These are phyloP conservation scores for Clavariopsis aquatica DNA, from an alignment of 495 filamentous ascomycete genomes.

Conservation along the genomic window DNA sequence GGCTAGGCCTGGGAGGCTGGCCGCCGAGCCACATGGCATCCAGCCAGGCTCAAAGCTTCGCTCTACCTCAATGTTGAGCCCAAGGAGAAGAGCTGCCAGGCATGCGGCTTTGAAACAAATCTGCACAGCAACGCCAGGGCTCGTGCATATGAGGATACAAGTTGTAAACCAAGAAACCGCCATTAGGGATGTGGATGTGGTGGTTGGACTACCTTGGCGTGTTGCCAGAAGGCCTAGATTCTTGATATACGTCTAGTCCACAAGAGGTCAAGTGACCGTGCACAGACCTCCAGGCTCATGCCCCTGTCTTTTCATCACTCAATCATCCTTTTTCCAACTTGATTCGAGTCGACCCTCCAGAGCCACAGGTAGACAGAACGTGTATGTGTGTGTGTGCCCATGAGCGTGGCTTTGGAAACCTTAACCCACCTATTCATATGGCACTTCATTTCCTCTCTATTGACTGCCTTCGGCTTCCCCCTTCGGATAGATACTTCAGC, in stretches of 20 bases:
- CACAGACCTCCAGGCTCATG: too few relatives aligned
- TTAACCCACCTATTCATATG: background rate
- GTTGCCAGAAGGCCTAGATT: background rate
- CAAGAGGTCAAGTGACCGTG: slow-evolving; percentile 1
- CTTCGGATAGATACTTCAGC: background rate
- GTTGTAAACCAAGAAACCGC: background rate
- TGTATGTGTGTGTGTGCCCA: background rate
- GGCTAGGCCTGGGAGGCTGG: background rate
- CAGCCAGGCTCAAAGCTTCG: background rate
- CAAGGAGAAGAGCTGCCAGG: too few relatives aligned
- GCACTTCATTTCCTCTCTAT: slow-evolving; percentile 9
- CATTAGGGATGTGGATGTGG: background rate
- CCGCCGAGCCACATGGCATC: background rate
- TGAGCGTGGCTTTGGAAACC: background rate
- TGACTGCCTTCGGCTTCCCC: background rate
- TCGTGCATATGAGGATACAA: too few relatives aligned
- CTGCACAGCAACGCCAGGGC: too few relatives aligned
- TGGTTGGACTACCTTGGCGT: background rate
- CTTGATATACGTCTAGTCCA: background rate
- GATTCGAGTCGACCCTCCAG: background rate
- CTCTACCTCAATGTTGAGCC: too few relatives aligned
- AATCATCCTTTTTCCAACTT: too few relatives aligned
- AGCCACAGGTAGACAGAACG: too few relatives aligned
- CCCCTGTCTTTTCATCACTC: too few relatives aligned
- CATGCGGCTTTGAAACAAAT: too few relatives aligned